Percentiles rank a stretch among this genome's conserved stretches.
Evolutionary conservation across 257 asterid species (phyloP).

Genomic region (Paraleonurus japonicus): DNA sequence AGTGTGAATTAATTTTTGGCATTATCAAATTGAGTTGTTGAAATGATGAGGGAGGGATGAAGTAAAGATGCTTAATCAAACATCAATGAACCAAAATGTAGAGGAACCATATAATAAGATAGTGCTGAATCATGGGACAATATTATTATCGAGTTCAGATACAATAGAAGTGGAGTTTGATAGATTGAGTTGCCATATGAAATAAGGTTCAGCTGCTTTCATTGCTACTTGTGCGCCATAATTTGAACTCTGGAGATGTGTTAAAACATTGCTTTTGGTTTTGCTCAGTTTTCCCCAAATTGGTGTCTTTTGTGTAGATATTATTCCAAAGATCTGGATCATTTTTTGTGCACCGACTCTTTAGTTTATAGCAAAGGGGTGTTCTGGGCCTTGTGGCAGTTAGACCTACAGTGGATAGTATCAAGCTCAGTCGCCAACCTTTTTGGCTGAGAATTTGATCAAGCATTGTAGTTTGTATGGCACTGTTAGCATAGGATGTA

Average conservation of each 20-base stretch:
- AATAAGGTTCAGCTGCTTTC: neutral
- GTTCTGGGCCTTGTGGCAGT: neutral
- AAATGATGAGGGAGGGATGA: neutral
- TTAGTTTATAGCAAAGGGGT: neutral
- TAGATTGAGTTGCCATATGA: neutral
- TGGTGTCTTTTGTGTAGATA: neutral
- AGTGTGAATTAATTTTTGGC: neutral
- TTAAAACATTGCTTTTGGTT: neutral
- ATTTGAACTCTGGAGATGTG: neutral
- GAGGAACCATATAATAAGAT: neutral
- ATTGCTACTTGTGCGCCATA: neutral
- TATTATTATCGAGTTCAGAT: neutral
- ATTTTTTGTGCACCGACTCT: neutral
- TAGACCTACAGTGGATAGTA: neutral
- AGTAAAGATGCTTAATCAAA: neutral
- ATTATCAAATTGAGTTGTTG: neutral
- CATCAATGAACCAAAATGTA: neutral
- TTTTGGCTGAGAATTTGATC: neutral
- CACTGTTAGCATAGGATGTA: neutral
- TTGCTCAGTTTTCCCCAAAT: neutral
- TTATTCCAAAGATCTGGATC: neutral
- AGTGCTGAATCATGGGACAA: neutral
- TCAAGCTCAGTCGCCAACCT: neutral
- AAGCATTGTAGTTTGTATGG: neutral
- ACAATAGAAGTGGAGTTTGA: neutral